phyloP scores from a whole-genome alignment of 345 rosid species.

The Boechera retrofracta region DNA sequence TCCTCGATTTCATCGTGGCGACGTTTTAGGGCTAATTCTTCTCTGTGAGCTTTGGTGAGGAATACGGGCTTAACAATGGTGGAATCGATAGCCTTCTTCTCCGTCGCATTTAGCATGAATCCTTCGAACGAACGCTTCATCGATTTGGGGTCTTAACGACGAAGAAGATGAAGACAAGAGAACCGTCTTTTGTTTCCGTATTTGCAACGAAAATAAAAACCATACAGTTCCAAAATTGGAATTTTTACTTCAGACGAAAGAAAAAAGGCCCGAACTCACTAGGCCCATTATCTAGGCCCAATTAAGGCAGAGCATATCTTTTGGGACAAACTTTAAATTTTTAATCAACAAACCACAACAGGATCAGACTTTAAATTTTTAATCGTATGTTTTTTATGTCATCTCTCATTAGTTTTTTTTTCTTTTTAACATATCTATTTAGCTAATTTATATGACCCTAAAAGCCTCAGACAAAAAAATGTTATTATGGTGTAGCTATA shows the following conservation, averaged over 20 bases:
- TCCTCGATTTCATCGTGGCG: constrained; percentile 69
- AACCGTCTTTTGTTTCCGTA: neutral
- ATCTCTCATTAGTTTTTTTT: too few relatives aligned
- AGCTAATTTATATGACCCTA: too few relatives aligned
- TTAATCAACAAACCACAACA: too few relatives aligned
- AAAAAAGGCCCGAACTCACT: neutral
- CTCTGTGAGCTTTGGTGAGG: constrained; percentile 65
- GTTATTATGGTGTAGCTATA: too few relatives aligned
- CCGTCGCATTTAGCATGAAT: constrained; percentile 13
- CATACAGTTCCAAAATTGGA: neutral
- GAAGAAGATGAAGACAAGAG: neutral
- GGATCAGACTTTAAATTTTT: too few relatives aligned
- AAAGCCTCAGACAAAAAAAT: too few relatives aligned
- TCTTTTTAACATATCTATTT: too few relatives aligned
- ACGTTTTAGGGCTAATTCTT: constrained; percentile 76
- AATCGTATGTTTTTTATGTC: too few relatives aligned
- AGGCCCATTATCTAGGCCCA: neutral
- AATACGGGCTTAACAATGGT: constrained; percentile 53
- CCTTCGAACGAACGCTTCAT: constrained; percentile 52
- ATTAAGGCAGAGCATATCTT: neutral
- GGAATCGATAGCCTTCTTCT: constrained; percentile 31
- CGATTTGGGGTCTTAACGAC: neutral
- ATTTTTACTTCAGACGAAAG: neutral
- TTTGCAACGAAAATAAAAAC: neutral
- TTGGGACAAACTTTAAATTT: too few relatives aligned